phyloP scores from a whole-genome alignment of 306 rosid genomes.

The Cicer yamashitae region DNA sequence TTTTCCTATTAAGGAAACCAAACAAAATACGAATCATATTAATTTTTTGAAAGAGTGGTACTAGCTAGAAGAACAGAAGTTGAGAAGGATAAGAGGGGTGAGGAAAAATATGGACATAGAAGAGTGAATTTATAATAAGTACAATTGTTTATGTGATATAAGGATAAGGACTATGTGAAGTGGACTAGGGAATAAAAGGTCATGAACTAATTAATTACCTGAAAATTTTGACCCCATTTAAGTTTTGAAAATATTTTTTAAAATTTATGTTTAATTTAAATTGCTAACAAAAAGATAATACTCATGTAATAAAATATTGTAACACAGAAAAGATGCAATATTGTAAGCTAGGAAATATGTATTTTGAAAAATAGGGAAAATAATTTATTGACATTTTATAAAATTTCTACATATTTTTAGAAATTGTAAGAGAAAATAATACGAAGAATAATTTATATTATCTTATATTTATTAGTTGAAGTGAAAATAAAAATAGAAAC shows the following conservation, averaged over 20 bases:
- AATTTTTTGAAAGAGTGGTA: not conserved
- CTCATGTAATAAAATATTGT: no score
- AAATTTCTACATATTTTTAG: no score
- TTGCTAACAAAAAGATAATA: no score
- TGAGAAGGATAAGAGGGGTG: slow-evolving; percentile 1
- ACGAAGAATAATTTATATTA: no score
- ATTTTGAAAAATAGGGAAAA: no score
- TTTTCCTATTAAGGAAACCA: slow-evolving; percentile 32
- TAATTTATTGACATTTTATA: no score
- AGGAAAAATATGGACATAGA: not conserved
- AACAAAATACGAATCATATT: slow-evolving; percentile 45
- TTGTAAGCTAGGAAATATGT: no score
- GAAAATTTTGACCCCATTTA: not conserved
- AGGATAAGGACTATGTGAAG: not conserved
- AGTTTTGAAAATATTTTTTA: not conserved
- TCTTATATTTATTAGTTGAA: no score
- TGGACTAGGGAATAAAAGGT: not conserved
- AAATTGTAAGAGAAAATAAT: no score
- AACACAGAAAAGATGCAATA: no score
- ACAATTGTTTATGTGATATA: not conserved
- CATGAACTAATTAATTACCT: not conserved
- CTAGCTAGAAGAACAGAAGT: not conserved
- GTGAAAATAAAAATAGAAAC: no score
- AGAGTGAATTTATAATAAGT: slow-evolving; percentile 32
- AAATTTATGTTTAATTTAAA: no score